Evolutionary conservation across 1,284 basidiomycete genomes (phyloP).

Genomic region (Pseudomicrostroma phylloplanum): DNA sequence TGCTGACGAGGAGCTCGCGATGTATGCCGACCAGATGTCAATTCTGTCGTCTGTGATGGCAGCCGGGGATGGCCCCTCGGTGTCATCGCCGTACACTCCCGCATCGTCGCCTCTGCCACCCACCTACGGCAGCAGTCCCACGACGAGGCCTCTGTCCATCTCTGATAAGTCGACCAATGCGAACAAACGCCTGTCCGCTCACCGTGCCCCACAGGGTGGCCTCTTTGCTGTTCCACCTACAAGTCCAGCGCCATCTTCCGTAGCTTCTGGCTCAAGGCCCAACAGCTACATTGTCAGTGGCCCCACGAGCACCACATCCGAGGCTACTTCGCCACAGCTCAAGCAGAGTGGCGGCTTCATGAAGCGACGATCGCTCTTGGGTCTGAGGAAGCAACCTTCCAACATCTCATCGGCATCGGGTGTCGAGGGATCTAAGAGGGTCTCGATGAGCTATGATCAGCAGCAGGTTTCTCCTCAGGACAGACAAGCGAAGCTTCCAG

Average conservation of each 20-base stretch:
- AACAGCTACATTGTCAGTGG: not conserved
- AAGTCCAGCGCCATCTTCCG: not conserved
- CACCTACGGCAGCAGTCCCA: slow-evolving; percentile 27
- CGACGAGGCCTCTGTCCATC: slow-evolving; percentile 23
- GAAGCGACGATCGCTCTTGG: not conserved
- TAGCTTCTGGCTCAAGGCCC: not conserved
- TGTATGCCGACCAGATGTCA: slow-evolving; percentile 30
- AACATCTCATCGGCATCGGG: not conserved
- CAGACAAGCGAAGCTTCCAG: too few species aligned
- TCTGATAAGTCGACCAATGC: slow-evolving; percentile 21
- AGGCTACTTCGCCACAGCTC: not conserved
- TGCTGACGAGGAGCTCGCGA: slow-evolving; percentile 56
- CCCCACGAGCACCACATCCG: not conserved
- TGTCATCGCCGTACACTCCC: slow-evolving; percentile 27
- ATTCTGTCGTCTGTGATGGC: slow-evolving; percentile 16
- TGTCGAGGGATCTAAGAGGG: too few species aligned
- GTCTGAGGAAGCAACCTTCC: not conserved
- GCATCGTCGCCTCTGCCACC: slow-evolving; percentile 18
- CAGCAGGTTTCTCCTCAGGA: not conserved
- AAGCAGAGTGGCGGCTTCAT: slow-evolving; percentile 3
- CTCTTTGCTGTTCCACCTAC: not conserved
- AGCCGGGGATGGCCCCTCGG: slow-evolving; percentile 14
- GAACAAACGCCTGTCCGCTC: slow-evolving; percentile 1
- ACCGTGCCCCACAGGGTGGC: not conserved
- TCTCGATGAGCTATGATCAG: not conserved